Conservation (phyloP, 1,284 basidiomycete genomes). For the Cutaneotrichosporon spelunceum region DNA sequence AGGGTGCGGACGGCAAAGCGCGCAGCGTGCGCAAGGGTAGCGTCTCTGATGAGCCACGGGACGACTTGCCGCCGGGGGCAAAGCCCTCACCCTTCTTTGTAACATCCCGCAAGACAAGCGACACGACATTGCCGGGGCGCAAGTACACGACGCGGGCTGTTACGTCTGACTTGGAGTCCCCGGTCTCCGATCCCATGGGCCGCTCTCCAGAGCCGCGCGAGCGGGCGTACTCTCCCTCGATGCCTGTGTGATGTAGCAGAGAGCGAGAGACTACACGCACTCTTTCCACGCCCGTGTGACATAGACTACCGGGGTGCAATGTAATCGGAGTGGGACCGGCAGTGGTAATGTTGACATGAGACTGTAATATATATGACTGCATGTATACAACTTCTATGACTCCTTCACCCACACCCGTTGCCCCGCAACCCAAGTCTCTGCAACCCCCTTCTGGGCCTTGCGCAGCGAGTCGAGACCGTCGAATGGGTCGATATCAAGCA, state of each 20-base stretch:
- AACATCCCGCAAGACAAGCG: background rate
- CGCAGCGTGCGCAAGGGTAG: background rate
- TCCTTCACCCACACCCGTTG: constrained; percentile 15
- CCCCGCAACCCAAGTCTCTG: constrained; percentile 33
- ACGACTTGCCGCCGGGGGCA: background rate
- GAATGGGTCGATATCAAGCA: constrained; percentile 36
- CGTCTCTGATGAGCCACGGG: background rate
- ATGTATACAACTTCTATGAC: constrained; percentile 3
- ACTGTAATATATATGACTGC: too few relatives aligned
- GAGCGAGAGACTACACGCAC: background rate
- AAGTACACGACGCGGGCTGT: background rate
- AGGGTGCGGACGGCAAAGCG: background rate
- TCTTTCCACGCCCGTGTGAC: too few relatives aligned
- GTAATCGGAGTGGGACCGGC: too few relatives aligned
- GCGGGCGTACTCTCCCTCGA: background rate
- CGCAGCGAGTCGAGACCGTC: constrained; percentile 26
- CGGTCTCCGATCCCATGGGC: too few relatives aligned
- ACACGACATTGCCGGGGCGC: background rate
- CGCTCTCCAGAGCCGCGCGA: background rate
- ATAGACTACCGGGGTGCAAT: too few relatives aligned
- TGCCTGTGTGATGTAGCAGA: background rate
- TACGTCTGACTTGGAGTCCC: too few relatives aligned
- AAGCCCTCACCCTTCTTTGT: background rate
- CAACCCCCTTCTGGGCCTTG: constrained; percentile 30
- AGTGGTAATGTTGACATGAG: too few relatives aligned